phyloP scores from a whole-genome alignment of 306 rosid species.

The Urtica urens region DNA sequence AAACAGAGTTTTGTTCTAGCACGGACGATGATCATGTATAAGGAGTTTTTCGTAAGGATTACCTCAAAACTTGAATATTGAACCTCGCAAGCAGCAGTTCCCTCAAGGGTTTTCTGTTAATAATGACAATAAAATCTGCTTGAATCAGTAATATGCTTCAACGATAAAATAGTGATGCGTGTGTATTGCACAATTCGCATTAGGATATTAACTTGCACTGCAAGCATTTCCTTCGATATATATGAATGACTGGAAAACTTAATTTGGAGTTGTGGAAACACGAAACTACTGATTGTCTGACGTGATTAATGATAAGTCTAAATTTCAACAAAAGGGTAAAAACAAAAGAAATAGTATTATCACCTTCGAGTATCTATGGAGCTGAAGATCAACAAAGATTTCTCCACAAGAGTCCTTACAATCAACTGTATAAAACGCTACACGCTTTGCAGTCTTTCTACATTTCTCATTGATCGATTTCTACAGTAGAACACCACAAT shows the following conservation, averaged over 20 bases:
- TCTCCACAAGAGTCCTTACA: conserved; percentile 94
- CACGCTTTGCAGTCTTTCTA: conserved; percentile 56
- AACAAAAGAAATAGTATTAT: background rate
- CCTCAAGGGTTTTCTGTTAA: conserved; percentile 64
- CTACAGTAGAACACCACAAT: conserved; percentile 25
- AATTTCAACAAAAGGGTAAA: background rate
- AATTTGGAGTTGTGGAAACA: too few species aligned
- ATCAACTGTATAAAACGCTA: conserved; percentile 80
- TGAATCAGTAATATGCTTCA: background rate
- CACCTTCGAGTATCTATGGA: conserved; percentile 73
- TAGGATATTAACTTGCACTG: too few species aligned
- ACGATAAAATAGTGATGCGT: background rate
- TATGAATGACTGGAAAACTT: too few species aligned
- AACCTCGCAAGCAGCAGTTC: conserved; percentile 44
- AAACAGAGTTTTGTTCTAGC: too few species aligned
- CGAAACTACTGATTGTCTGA: background rate
- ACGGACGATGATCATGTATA: background rate
- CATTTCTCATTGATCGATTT: conserved; percentile 72
- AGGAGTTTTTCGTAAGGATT: conserved; percentile 3
- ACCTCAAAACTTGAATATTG: conserved; percentile 78
- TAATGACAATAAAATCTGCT: background rate
- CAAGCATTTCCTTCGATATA: too few species aligned
- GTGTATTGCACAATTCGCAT: too few species aligned
- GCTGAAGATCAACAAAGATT: conserved; percentile 84
- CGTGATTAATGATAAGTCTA: background rate